A percentile compares a stretch with the other conserved stretches of the same genome.
Evolutionary conservation across 2,329 filamentous ascomycete genomes (phyloP).

Genomic region (Incumbomyces lentus): DNA sequence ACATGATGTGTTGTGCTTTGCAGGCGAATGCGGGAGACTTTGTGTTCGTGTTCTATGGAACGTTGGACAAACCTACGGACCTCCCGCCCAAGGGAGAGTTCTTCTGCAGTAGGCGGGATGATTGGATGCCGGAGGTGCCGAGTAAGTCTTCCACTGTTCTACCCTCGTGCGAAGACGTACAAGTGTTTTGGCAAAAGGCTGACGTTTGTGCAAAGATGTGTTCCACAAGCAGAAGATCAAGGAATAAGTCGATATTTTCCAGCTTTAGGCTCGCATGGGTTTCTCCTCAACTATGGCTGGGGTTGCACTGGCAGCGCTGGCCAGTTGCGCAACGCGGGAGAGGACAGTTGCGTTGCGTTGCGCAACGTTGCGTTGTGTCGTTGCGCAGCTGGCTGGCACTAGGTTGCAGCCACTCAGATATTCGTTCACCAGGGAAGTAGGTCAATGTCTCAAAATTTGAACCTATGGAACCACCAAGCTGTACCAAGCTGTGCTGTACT

Average conservation of each 20-base stretch:
- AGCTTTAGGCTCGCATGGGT: too few relatives aligned
- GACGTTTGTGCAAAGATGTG: slow-evolving; percentile 23
- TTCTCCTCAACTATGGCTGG: too few relatives aligned
- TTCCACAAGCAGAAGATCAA: slow-evolving; percentile 40
- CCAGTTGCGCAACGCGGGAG: too few relatives aligned
- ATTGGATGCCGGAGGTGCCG: slow-evolving; percentile 43
- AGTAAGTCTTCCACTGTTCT: slow-evolving; percentile 31
- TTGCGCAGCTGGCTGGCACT: too few relatives aligned
- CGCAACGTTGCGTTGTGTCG: too few relatives aligned
- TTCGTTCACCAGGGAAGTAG: too few relatives aligned
- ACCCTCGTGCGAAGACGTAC: neutral
- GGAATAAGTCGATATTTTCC: slow-evolving; percentile 25
- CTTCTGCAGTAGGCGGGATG: slow-evolving; percentile 39
- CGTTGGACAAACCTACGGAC: slow-evolving; percentile 38
- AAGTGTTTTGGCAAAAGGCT: neutral
- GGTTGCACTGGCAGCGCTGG: too few relatives aligned
- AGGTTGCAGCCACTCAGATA: too few relatives aligned
- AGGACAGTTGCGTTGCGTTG: too few relatives aligned
- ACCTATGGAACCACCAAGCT: too few relatives aligned
- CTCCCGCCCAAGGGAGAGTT: slow-evolving; percentile 47
- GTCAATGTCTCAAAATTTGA: too few relatives aligned
- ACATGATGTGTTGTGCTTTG: neutral
- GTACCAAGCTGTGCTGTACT: too few relatives aligned
- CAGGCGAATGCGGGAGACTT: slow-evolving; percentile 23
- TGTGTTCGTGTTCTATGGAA: slow-evolving; percentile 39